A percentile compares a stretch with the other conserved stretches of the same genome.
These are phyloP conservation scores for Cladorrhinum samala DNA, from an alignment of 495 filamentous ascomycete genomes.

Conservation along the genomic window DNA sequence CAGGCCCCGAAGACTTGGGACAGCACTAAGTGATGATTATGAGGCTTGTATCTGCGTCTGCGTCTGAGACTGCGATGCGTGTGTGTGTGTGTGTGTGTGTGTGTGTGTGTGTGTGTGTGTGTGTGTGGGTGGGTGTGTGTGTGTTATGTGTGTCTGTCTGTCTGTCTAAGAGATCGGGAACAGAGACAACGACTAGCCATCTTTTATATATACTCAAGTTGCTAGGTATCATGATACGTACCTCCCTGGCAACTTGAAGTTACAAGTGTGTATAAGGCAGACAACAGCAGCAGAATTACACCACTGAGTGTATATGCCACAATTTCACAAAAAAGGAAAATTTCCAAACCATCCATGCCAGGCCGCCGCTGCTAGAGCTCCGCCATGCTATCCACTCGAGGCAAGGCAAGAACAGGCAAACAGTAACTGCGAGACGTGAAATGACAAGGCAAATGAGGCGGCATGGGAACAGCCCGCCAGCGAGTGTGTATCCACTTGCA, in stretches of 20 bases:
- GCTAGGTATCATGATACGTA: background rate
- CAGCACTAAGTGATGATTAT: too few species aligned
- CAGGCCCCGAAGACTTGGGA: too few species aligned
- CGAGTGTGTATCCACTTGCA: conserved; percentile 1
- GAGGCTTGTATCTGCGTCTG: too few species aligned
- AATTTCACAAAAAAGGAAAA: background rate
- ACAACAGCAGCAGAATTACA: background rate
- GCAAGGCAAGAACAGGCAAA: conserved; percentile 4
- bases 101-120: too few species aligned
- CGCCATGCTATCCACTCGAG: conserved; percentile 10
- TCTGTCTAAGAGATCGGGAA: too few species aligned
- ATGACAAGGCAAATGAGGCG: conserved; percentile 5
- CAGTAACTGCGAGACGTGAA: background rate
- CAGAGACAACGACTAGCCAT: background rate
- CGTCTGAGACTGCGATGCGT: too few species aligned
- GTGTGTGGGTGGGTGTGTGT: too few species aligned
- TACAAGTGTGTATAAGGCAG: background rate
- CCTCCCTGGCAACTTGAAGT: background rate
- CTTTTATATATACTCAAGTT: too few species aligned
- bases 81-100: too few species aligned
- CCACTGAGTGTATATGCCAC: background rate
- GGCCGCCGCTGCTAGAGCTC: conserved; percentile 7
- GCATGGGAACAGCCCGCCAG: background rate
- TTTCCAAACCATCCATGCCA: conserved; percentile 2
- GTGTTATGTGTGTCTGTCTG: too few species aligned